Evolutionary conservation across 2,329 filamentous ascomycete genomes (phyloP), one percentile per base, ranked within the genome.

Genomic region (Juglanconis sp.): DNA sequence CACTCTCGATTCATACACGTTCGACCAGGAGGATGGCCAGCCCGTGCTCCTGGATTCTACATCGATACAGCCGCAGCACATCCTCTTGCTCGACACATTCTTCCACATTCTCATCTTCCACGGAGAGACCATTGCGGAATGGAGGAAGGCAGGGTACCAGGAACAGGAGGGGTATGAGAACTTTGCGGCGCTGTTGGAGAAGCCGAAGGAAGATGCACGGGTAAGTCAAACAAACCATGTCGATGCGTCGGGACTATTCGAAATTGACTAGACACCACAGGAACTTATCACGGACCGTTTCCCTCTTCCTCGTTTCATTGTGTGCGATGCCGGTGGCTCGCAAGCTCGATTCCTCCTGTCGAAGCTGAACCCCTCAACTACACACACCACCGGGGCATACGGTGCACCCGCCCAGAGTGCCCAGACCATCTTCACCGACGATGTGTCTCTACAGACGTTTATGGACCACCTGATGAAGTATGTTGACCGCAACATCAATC

Each of bases 401-500:
- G 95, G 95, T 59, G 93, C 92, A 63, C 90, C 94, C 53, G 83
- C 85, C 3, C 91, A 94, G 70, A 93, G 90, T 51, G 93, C 94
- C 8, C 95, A 99, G 76, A 99, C 95, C 5, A 99, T 99, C 69
- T 99, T 99, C 78, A 99, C 95, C 1, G 95, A 99, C 71, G 95
- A 99, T 74, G 95, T 99, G 57, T 97, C 92, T 57, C 79, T 99
- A 72, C 94, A 98, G 76, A 98, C 94, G 1, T 99, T 99, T 73
- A 99, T 99, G 95, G 95, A 99, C 70, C 93, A 98, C 77, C 80
- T 99, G 73, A 99, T 99, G 95, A 99, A 99, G 91, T 93, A 81
- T 77, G 88, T 82, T 60, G 63, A 9, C 57, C 30, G 15, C n/a
- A n/a, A 47, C 7, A 38, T 38, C 44, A 7, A 24, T 31, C 31